Evolutionary conservation across 163 green algal species (phyloP).

Genomic region (Chlorella variabilis): DNA sequence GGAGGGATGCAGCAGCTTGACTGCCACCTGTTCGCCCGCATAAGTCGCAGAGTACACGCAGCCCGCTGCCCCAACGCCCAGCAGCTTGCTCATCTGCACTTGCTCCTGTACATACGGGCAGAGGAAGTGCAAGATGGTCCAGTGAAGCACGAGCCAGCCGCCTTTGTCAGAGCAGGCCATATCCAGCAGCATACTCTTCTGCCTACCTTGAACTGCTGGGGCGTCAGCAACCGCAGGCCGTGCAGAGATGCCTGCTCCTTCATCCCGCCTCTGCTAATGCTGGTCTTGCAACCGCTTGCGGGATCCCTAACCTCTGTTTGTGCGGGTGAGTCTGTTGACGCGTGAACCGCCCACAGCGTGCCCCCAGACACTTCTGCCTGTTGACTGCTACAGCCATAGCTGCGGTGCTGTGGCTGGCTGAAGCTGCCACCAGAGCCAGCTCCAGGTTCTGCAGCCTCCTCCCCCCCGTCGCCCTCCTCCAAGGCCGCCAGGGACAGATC

Average conservation of each 20-base stretch:
- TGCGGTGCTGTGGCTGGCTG: too few relatives aligned
- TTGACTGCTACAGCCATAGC: too few relatives aligned
- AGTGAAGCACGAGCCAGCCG: too few relatives aligned
- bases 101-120: constrained; percentile 33
- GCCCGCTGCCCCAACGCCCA: constrained; percentile 63
- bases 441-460: neutral
- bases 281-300: neutral
- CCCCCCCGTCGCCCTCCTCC: neutral
- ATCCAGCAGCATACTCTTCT: too few relatives aligned
- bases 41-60: constrained; percentile 42
- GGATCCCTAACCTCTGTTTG: neutral
- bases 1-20: constrained; percentile 71
- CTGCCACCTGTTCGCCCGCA: constrained; percentile 55
- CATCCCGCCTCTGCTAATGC: neutral
- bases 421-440: neutral
- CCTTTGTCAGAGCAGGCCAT: too few relatives aligned
- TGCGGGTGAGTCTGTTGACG: neutral
- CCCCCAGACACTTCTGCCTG: too few relatives aligned
- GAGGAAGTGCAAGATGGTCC: too few relatives aligned
- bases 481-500: neutral
- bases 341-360: too few relatives aligned
- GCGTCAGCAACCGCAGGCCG: constrained; percentile 2
- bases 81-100: constrained; percentile 60
- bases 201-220: constrained; percentile 10
- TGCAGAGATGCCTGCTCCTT: neutral